Conservation (phyloP, 139 green algal species). For the Diplosphaera chodatii region DNA sequence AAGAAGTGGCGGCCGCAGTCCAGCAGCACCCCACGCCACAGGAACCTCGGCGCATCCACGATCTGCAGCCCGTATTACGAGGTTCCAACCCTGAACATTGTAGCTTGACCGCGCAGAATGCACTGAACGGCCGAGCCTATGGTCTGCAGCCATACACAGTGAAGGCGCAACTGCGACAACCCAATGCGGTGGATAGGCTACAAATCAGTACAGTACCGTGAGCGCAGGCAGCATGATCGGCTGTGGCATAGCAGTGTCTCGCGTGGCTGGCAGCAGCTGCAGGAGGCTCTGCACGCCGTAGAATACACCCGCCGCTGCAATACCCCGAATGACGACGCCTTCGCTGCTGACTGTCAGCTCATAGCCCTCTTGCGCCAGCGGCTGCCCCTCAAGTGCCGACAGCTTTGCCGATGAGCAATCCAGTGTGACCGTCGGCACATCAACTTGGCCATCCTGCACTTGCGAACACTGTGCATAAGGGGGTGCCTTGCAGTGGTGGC, state of each 20-base stretch:
- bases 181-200: no score
- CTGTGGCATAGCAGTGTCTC: not conserved
- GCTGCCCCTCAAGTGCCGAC: constrained; percentile 6
- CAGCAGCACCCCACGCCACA: constrained; percentile 54
- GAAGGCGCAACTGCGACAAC: no score
- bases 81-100: no score
- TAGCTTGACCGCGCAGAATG: no score
- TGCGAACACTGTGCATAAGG: not conserved
- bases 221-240: not conserved
- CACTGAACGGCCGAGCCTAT: no score
- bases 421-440: not conserved
- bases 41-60: constrained; percentile 39
- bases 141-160: no score
- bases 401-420: not conserved
- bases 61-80: no score
- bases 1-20: constrained; percentile 59
- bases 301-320: constrained; percentile 37
- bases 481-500: no score
- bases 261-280: constrained; percentile 31
- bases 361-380: constrained; percentile 35
- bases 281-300: constrained; percentile 49
- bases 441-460: not conserved
- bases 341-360: constrained; percentile 22
- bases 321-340: constrained; percentile 23
- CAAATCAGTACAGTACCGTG: not conserved